Evolutionary conservation across 257 asterid species (phyloP).

Genomic region (Misopates orontium): DNA sequence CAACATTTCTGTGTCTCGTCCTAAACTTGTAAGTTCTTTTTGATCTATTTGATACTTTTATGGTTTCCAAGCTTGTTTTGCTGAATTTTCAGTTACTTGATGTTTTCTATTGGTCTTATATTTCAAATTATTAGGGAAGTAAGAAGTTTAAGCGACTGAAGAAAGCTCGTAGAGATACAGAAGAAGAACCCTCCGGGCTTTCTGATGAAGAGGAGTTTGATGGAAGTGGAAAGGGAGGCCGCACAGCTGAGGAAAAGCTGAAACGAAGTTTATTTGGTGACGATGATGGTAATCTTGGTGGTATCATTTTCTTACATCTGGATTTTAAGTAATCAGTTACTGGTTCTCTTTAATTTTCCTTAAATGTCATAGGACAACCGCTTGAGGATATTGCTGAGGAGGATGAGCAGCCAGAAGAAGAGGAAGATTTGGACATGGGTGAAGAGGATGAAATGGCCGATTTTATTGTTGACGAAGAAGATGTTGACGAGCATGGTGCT

Average conservation of each 20-base stretch:
- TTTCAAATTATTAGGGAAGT: constrained; percentile 49
- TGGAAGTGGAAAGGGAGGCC: constrained; percentile 70
- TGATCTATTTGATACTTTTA: constrained; percentile 9
- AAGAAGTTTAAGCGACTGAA: constrained; percentile 86
- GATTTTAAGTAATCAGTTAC: constrained; percentile 3
- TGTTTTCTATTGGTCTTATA: constrained; percentile 6
- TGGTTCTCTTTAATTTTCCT: constrained; percentile 23
- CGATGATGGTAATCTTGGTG: constrained; percentile 63
- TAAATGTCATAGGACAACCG: constrained; percentile 53
- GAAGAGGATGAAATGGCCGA: constrained; percentile 98
- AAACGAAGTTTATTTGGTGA: constrained; percentile 79
- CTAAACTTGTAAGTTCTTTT: constrained; percentile 43
- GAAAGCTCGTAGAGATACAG: constrained; percentile 75
- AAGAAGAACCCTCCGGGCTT: constrained; percentile 72
- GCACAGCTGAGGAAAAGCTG: constrained; percentile 79
- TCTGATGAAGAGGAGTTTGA: constrained; percentile 77
- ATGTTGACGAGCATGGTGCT: constrained; percentile 81
- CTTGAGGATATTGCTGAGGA: constrained; percentile 95
- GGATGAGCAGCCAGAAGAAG: constrained; percentile 71
- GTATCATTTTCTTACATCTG: constrained; percentile 10
- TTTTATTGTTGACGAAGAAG: constrained; percentile 91
- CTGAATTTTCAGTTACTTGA: background rate
- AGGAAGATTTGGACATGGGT: constrained; percentile 66
- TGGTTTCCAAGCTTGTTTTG: background rate
- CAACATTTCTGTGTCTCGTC: constrained; percentile 84